Evolutionary conservation across 257 asterid species (phyloP).

Genomic region (Oldenlandia corymbosa): DNA sequence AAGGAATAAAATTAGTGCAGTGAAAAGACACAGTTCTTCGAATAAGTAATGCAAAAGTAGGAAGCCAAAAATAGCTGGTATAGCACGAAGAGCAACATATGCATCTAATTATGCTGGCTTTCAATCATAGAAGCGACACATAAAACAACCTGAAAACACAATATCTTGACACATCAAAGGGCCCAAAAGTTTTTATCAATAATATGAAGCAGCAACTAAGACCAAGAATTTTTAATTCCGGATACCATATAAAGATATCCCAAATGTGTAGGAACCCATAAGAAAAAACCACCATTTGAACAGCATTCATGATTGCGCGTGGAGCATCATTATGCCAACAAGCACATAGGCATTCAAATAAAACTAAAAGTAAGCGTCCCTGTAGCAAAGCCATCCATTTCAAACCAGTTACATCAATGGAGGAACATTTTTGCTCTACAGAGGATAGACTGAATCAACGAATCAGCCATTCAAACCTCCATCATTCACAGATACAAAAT

Average conservation of each 20-base stretch:
- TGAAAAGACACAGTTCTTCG: no score
- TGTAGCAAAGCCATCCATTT: no score
- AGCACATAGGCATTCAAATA: background rate
- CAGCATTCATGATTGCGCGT: background rate
- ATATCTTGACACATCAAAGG: background rate
- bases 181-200: background rate
- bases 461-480: background rate
- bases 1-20: slow-evolving; percentile 10
- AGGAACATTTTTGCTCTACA: background rate
- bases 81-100: background rate
- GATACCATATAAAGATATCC: background rate
- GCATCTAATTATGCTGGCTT: background rate
- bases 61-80: background rate
- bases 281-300: background rate
- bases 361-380: no score
- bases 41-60: no score
- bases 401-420: background rate
- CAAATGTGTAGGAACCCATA: background rate
- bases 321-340: background rate
- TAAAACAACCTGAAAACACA: background rate
- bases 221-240: background rate
- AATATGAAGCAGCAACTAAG: background rate
- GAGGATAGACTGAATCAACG: background rate
- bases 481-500: background rate
- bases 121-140: background rate